Percentiles rank a stretch among this genome's conserved stretches.
These are phyloP conservation scores for Kodamaea arcana DNA, from an alignment of 1,139 yeast species.

Conservation along the genomic window DNA sequence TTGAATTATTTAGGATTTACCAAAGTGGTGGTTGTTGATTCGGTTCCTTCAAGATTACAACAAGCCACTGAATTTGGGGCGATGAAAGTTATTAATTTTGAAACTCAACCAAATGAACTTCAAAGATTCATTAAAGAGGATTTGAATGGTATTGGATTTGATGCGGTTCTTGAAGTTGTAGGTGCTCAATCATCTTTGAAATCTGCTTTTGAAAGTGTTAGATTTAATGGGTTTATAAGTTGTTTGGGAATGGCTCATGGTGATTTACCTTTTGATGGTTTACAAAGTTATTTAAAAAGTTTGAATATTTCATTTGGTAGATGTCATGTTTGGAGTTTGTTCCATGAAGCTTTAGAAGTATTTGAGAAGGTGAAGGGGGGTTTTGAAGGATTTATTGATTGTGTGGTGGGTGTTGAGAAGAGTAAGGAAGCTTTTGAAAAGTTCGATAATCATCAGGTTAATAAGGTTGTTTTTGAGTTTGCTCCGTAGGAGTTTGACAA, in stretches of 20 bases:
- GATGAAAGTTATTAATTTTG: constrained; percentile 37
- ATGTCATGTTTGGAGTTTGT: constrained; percentile 59
- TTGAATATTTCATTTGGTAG: constrained; percentile 59
- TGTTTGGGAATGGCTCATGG: constrained; percentile 64
- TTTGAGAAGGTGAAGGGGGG: constrained; percentile 43
- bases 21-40: constrained; percentile 48
- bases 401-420: constrained; percentile 38
- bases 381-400: constrained; percentile 48
- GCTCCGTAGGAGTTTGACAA: too few species aligned
- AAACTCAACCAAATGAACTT: constrained; percentile 27
- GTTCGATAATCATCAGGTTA: constrained; percentile 53
- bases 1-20: constrained; percentile 45
- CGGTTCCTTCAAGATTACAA: constrained; percentile 44
- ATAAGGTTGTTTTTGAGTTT: constrained; percentile 49
- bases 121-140: constrained; percentile 21
- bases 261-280: constrained; percentile 52
- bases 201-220: constrained; percentile 50
- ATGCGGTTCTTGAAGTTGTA: constrained; percentile 57
- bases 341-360: constrained; percentile 48
- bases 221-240: constrained; percentile 57
- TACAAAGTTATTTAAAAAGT: constrained; percentile 57
- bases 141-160: constrained; percentile 44
- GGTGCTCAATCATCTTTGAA: constrained; percentile 50
- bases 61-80: constrained; percentile 48
- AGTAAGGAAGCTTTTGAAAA: constrained; percentile 45